These are phyloP conservation scores for Mentha longifolia DNA, from an alignment of 257 asterid genomes.

Conservation along the genomic window DNA sequence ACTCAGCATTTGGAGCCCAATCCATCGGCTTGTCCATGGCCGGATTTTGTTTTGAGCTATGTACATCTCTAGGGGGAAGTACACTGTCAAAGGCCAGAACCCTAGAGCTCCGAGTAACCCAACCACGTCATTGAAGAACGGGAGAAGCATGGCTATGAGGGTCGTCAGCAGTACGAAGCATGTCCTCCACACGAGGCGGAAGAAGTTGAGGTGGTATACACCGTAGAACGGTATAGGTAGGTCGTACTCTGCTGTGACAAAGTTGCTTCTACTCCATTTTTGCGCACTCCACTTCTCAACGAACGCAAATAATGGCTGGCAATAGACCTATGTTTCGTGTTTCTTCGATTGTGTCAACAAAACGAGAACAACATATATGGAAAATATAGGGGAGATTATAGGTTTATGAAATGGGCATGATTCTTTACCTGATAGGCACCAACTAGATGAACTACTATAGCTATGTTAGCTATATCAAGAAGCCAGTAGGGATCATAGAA, in stretches of 20 bases:
- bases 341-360: neutral
- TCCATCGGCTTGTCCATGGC: conserved; percentile 41
- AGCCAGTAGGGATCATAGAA: conserved; percentile 51
- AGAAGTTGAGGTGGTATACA: conserved; percentile 43
- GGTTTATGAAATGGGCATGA: too few species aligned
- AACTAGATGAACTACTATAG: conserved; percentile 51
- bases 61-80: conserved; percentile 42
- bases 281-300: conserved; percentile 43
- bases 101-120: conserved; percentile 54
- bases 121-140: conserved; percentile 34
- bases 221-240: conserved; percentile 40
- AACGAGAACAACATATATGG: too few species aligned
- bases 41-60: conserved; percentile 45
- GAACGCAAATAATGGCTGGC: conserved; percentile 52
- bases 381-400: too few species aligned
- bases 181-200: conserved; percentile 47
- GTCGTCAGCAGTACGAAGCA: conserved; percentile 45
- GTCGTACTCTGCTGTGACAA: conserved; percentile 42
- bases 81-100: conserved; percentile 39
- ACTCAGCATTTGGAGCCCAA: conserved; percentile 47
- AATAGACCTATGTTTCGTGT: conserved; percentile 34
- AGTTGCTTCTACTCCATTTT: conserved; percentile 38
- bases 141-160: conserved; percentile 21
- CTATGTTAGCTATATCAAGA: conserved; percentile 49
- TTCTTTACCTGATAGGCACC: conserved; percentile 53